Percentiles rank a stretch among this genome's conserved stretches.
These are phyloP conservation scores for Nemania abortiva DNA, from an alignment of 2,329 filamentous ascomycete genomes.

Conservation along the genomic window DNA sequence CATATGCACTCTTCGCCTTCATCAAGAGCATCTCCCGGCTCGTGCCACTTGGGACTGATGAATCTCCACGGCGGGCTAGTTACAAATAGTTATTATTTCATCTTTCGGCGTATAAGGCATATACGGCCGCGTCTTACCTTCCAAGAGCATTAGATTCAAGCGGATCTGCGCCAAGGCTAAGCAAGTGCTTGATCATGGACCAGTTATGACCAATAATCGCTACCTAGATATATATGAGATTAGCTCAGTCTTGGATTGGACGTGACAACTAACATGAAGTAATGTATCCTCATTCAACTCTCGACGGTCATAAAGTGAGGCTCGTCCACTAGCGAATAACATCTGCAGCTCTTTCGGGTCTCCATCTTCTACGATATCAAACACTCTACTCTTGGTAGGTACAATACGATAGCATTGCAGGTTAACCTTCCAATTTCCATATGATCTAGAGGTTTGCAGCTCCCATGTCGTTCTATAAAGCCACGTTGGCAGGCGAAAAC, in stretches of 20 bases:
- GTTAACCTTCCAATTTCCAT: slow-evolving; percentile 25
- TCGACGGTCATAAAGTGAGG: slow-evolving; percentile 24
- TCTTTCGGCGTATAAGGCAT: not conserved
- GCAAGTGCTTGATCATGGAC: slow-evolving; percentile 15
- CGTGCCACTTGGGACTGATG: too few species aligned
- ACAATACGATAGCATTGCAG: slow-evolving; percentile 15
- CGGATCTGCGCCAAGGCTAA: slow-evolving; percentile 8
- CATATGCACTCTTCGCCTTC: slow-evolving; percentile 3
- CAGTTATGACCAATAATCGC: not conserved
- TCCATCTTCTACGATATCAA: not conserved
- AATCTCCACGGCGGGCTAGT: not conserved
- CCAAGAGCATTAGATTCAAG: not conserved
- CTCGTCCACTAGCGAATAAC: slow-evolving; percentile 22
- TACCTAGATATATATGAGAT: not conserved
- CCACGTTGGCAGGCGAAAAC: slow-evolving; percentile 13
- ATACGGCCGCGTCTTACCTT: not conserved
- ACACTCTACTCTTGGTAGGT: not conserved
- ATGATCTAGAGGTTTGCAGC: slow-evolving; percentile 19
- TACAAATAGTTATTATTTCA: not conserved
- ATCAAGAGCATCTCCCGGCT: too few species aligned
- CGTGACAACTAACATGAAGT: slow-evolving; percentile 21
- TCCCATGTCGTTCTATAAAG: slow-evolving; percentile 19
- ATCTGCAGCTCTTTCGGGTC: slow-evolving; percentile 3
- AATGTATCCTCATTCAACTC: not conserved
- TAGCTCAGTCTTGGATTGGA: not conserved